phyloP scores from a whole-genome alignment of 2,329 filamentous ascomycete genomes.

The Cladosporium sp. region DNA sequence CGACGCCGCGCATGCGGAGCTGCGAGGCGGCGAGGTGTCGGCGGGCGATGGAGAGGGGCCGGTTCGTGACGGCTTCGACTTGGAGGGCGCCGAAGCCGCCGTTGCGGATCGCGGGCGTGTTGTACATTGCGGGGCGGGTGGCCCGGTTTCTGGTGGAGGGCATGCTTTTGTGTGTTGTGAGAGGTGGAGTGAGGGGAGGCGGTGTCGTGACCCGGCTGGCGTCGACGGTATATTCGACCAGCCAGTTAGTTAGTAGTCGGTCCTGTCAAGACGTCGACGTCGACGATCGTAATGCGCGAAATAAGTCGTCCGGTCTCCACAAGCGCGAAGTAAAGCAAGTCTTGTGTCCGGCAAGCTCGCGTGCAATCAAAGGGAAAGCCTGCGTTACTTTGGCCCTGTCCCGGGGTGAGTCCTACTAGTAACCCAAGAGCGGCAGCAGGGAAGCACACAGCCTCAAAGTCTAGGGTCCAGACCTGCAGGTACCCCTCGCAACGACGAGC shows the following conservation, averaged over 20 bases:
- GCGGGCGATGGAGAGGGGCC: slow-evolving; percentile 28
- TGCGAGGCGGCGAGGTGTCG: slow-evolving; percentile 29
- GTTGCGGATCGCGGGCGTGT: slow-evolving; percentile 29
- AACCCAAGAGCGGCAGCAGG: neutral
- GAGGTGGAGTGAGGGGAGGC: neutral
- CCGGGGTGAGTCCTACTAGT: neutral
- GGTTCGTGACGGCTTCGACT: slow-evolving; percentile 30
- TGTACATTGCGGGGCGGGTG: slow-evolving; percentile 28
- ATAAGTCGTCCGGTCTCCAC: too few species aligned
- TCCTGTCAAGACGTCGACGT: too few species aligned
- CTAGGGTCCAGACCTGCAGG: slow-evolving; percentile 9
- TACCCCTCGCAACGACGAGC: slow-evolving; percentile 6
- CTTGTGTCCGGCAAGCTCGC: neutral
- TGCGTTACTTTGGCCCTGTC: neutral
- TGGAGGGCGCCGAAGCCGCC: slow-evolving; percentile 30
- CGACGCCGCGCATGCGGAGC: slow-evolving; percentile 31
- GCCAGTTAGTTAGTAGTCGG: too few species aligned
- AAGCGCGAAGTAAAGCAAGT: too few species aligned
- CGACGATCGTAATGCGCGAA: too few species aligned
- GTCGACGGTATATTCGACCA: too few species aligned
- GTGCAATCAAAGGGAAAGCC: neutral
- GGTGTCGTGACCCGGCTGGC: too few species aligned
- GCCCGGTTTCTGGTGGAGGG: slow-evolving; percentile 17
- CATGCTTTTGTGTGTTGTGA: slow-evolving; percentile 13
- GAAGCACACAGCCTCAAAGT: slow-evolving; percentile 11